A percentile compares a stretch with the other conserved stretches of the same genome.
Evolutionary conservation across 257 asterid genomes (phyloP).

Genomic region (Penstemon newberryi): DNA sequence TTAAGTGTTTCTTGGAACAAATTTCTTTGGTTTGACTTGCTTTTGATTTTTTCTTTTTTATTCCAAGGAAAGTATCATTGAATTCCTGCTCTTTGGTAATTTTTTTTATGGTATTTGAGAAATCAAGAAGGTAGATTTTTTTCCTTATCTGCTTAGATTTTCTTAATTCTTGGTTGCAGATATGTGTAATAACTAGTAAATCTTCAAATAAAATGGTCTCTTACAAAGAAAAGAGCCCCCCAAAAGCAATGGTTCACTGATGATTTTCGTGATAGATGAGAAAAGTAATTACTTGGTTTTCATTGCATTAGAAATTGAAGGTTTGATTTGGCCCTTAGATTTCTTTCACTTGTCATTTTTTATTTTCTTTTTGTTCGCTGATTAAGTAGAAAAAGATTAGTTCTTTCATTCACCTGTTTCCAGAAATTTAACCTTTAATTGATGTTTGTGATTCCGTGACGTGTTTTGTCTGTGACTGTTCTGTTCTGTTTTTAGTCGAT

Average conservation of each 20-base stretch:
- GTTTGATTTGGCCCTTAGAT: slow-evolving; percentile 21
- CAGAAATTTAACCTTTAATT: no score
- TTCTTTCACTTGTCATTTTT: slow-evolving; percentile 15
- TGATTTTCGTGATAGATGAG: background rate
- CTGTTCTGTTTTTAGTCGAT: background rate
- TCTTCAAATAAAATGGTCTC: slow-evolving; percentile 2
- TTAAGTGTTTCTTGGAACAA: background rate
- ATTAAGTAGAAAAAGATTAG: background rate
- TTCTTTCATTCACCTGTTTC: no score
- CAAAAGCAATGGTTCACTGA: background rate
- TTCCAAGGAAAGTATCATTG: background rate
- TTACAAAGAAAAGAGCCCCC: background rate
- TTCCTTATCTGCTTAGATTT: slow-evolving; percentile 25
- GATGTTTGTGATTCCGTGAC: no score
- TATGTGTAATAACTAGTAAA: slow-evolving; percentile 4
- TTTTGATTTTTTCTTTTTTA: slow-evolving; percentile 11
- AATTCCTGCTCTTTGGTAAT: slow-evolving; percentile 1
- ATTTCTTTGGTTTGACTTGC: slow-evolving; percentile 14
- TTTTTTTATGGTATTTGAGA: slow-evolving; percentile 5
- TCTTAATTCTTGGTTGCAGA: background rate
- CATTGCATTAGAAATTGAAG: slow-evolving; percentile 25
- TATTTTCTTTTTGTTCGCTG: slow-evolving; percentile 9
- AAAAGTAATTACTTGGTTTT: slow-evolving; percentile 16
- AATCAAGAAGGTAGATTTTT: slow-evolving; percentile 15
- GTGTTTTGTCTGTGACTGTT: background rate